Conservation (phyloP, 495 filamentous ascomycete species). For the Aspergillus kassunensis region DNA sequence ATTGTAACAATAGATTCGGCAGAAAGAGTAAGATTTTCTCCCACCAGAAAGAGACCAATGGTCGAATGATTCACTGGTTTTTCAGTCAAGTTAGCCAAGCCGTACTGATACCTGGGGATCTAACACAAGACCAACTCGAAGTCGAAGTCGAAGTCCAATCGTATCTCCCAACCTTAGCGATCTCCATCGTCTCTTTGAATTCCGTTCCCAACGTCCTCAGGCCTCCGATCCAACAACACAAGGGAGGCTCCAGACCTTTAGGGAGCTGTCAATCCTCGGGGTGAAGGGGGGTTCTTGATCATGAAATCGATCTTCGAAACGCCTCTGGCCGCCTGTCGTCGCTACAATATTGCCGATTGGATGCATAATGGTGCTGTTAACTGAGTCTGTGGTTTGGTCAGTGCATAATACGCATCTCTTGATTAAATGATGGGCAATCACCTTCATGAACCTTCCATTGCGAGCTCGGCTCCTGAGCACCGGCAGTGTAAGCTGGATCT, state of each 20-base stretch:
- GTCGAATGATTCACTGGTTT: too few species aligned
- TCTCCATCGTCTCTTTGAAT: too few species aligned
- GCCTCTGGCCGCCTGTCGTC: constrained; percentile 68
- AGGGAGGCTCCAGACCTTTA: constrained; percentile 61
- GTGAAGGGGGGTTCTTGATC: constrained; percentile 3
- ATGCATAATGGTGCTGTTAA: constrained; percentile 65
- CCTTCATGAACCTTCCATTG: constrained; percentile 57
- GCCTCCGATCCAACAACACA: constrained; percentile 12
- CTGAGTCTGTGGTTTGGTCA: constrained; percentile 41
- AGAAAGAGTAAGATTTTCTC: neutral
- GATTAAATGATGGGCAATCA: constrained; percentile 21
- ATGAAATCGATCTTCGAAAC: constrained; percentile 14
- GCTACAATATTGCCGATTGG: constrained; percentile 62
- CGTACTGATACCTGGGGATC: too few species aligned
- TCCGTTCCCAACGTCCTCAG: too few species aligned
- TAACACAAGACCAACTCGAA: neutral
- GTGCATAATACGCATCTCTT: too few species aligned
- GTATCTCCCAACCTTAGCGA: too few species aligned
- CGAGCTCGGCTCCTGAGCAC: constrained; percentile 51
- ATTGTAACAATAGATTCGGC: neutral
- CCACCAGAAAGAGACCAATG: too few species aligned
- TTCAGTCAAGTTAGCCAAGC: too few species aligned
- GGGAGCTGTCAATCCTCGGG: constrained; percentile 46
- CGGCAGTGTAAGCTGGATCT: constrained; percentile 52
- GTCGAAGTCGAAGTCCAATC: too few species aligned